Evolutionary conservation across 129 eudicot species (phyloP).

Genomic region (Kitagawia praeruptora): DNA sequence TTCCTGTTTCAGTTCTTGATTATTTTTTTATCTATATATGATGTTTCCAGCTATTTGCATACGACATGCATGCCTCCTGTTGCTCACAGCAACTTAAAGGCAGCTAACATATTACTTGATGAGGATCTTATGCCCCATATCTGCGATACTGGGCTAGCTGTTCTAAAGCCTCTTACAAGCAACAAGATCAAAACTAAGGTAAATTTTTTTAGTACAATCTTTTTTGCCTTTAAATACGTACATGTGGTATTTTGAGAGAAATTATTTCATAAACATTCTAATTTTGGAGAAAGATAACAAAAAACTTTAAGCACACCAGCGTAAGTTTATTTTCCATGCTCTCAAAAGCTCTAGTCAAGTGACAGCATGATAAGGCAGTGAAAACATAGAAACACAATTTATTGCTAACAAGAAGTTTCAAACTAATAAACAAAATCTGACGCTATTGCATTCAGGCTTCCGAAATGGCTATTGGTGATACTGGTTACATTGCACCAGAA

Average conservation of each 20-base stretch:
- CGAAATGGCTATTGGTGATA: conserved; percentile 55
- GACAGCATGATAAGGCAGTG: background rate
- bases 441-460: conserved; percentile 50
- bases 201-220: background rate
- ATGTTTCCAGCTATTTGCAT: conserved; percentile 77
- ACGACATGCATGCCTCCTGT: conserved; percentile 57
- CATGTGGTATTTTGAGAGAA: background rate
- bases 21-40: background rate
- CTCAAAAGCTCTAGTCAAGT: background rate
- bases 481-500: conserved; percentile 63
- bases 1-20: conserved; percentile 3
- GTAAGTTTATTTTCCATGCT: too few species aligned
- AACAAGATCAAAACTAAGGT: conserved; percentile 72
- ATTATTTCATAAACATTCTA: background rate
- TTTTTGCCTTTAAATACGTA: background rate
- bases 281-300: background rate
- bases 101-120: conserved; percentile 78
- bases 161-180: conserved; percentile 68
- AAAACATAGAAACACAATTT: background rate
- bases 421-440: background rate
- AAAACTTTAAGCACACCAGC: background rate
- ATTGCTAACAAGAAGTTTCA: background rate
- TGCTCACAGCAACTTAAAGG: conserved; percentile 75
- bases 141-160: conserved; percentile 71
- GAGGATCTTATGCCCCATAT: conserved; percentile 79